Percentiles rank a stretch among this genome's conserved stretches.
Conservation (phyloP, 495 filamentous ascomycete species). For the Xylaria venustula region DNA sequence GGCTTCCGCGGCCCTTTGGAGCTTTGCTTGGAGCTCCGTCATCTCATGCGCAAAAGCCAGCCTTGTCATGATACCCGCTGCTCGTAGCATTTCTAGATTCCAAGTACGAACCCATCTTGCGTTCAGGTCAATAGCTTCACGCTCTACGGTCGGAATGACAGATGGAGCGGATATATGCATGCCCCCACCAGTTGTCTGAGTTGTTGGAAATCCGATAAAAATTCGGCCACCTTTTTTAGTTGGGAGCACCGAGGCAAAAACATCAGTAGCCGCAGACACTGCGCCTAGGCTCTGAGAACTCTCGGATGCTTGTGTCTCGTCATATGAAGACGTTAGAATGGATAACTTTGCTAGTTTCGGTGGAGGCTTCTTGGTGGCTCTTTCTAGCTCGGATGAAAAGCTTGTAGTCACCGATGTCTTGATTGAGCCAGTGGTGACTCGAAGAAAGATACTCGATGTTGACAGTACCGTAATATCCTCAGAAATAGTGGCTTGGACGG, state of each 20-base stretch:
- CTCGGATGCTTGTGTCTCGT: slow-evolving; percentile 69
- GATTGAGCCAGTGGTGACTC: slow-evolving; percentile 82
- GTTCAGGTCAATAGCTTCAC: slow-evolving; percentile 95
- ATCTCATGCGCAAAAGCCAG: slow-evolving; percentile 87
- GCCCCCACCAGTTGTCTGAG: slow-evolving; percentile 90
- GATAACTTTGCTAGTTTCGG: slow-evolving; percentile 82
- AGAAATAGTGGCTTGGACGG: slow-evolving; percentile 53
- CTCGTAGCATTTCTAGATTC: slow-evolving; percentile 94
- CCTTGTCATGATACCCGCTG: slow-evolving; percentile 84
- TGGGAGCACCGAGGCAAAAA: slow-evolving; percentile 88
- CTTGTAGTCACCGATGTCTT: slow-evolving; percentile 62
- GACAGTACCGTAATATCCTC: slow-evolving; percentile 66
- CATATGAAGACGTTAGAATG: slow-evolving; percentile 86
- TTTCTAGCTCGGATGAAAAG: slow-evolving; percentile 84
- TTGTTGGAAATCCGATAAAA: slow-evolving; percentile 97
- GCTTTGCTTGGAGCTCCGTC: slow-evolving; percentile 63
- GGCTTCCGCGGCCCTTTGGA: slow-evolving; percentile 42
- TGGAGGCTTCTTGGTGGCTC: slow-evolving; percentile 95
- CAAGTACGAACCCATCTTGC: slow-evolving; percentile 89
- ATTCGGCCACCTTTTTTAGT: slow-evolving; percentile 79
- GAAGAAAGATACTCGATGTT: slow-evolving; percentile 78
- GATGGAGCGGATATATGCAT: slow-evolving; percentile 98
- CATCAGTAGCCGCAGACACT: slow-evolving; percentile 61
- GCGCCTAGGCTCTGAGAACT: slow-evolving; percentile 36
- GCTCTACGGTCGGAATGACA: slow-evolving; percentile 97